Evolutionary conservation across 768 basidiomycete genomes (phyloP), one percentile per base, ranked within the genome.

Genomic region (Panaeolus cyanescens): DNA sequence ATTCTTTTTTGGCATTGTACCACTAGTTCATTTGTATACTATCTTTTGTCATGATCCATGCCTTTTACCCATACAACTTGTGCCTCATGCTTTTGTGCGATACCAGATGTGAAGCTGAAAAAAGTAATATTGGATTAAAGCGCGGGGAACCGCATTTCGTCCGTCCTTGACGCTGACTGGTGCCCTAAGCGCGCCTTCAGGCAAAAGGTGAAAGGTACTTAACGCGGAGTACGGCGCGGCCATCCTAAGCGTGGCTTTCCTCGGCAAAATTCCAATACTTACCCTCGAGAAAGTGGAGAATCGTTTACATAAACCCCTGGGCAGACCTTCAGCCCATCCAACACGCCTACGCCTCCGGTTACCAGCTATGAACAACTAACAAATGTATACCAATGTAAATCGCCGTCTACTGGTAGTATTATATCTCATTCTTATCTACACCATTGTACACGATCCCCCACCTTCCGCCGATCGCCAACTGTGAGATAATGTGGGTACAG

Each of bases 391-490:
- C n/a, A n/a, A 28, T 13, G 1, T 28, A 13, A 28, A 10, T 50
- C 25, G n/a, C 25, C 45, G 45, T 28, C 8, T 50, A 50, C 22
- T 13, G 15, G 37, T 20, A 2, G 45, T 50, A 28, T 28, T 50
- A 22, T 28, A 25, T 25, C 25, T 50, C 25, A 42, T 20, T 42
- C 19, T 22, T 5, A 50, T 15, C 25, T 50, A 13, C 13, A 15
- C 22, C 45, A 50, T 25, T 28, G 30, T 28, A 50, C 45, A 50
- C 25, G 30, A 50, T 3, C 3, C 25, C 45, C 45, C 25, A 50
- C 28, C 30, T 50, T 50, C 45, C 45, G 45, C 45, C 45, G 45
- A 50, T 50, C 45, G 45, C 45, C 45, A 50, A 50, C 30, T 42
- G 39, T 22, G 19, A 42, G 6, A 42, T 42, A 13, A 28, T 50